Base-by-base conservation (phyloP, 2,329 filamentous ascomycete species). In the Diplocarpon mali region DNA sequence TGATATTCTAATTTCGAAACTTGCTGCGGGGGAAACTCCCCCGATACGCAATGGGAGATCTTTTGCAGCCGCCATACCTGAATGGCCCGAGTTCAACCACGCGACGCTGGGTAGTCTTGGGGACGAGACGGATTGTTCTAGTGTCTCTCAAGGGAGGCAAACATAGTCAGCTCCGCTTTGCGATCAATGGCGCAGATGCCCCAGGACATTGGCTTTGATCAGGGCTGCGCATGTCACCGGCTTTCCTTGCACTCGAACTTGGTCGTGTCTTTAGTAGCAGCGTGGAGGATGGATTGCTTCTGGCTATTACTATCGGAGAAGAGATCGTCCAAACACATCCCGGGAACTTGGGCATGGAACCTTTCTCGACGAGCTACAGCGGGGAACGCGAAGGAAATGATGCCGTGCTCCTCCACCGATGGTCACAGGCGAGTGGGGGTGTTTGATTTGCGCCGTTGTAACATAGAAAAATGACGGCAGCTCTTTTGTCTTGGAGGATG, bases 1-100 rank as follows among this genome's bases (percentile, higher is more conserved):
- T 50, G 42, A 42, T 47, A 12, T 45, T 57, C 36, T 57, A 39
- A 56, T 24, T 36, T 10, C n/a, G 34, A 30, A 14, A 16, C 32
- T 34, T 24, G 31, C 34, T 31, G 15, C 34, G 24, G 15, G 28
- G n/a, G 15, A 15, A 37, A 41, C 15, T 27, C 13, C 31, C 14
- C 38, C 24, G 5, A 32, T 24, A n/a, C 34, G 10, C 11, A 14
- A 35, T 17, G 14, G 20, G 13, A 12, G 38, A 34, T 27, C 35
- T 32, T 36, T 16, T 16, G 30, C 16, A 41, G 34, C 10, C 20
- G 37, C 27, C 15, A 38, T 27, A 37, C 2, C 35, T 28, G 27
- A 32, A 27, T 28, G 35, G 15, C 34, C 27, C 14, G 27, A 37
- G 16, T 14, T 43, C 15, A 24, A 38, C 34, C 41, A 41, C 44